phyloP scores from a whole-genome alignment of 2,329 filamentous ascomycete species.

The Colletotrichum sp. region DNA sequence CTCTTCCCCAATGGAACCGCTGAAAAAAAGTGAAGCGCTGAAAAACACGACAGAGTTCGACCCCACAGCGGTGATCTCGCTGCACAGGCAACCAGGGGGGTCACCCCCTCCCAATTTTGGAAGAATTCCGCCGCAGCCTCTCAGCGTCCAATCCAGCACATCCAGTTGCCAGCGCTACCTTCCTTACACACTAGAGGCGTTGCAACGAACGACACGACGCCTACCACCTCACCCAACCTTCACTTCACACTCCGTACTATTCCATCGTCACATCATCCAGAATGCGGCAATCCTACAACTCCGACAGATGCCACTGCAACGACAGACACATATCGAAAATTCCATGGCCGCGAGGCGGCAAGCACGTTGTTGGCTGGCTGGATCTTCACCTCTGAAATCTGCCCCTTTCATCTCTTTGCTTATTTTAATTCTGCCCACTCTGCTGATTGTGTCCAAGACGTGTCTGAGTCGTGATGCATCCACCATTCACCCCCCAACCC shows the following conservation, averaged over 20 bases:
- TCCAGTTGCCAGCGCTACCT: not conserved
- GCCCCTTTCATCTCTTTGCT: conserved; percentile 13
- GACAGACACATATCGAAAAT: not conserved
- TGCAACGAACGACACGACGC: not conserved
- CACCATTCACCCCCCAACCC: not conserved
- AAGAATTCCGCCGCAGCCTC: not conserved
- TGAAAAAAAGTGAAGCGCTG: not conserved
- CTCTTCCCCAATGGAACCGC: not conserved
- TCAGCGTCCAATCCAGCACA: not conserved
- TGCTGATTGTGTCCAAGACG: not conserved
- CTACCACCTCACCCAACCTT: not conserved
- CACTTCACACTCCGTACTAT: not conserved
- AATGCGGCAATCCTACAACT: not conserved
- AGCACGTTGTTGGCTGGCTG: not conserved
- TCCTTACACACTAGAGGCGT: not conserved
- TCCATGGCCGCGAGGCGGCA: not conserved
- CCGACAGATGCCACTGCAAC: not conserved
- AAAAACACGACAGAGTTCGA: not conserved
- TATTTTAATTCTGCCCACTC: not conserved
- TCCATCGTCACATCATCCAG: not conserved
- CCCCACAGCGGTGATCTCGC: conserved; percentile 4
- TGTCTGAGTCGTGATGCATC: conserved; percentile 17
- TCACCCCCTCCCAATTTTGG: not conserved
- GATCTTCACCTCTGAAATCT: not conserved
- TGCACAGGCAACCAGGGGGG: not conserved